Evolutionary conservation across 805 yeast species (phyloP).

Genomic region (Cyberlindnera sargentensis): DNA sequence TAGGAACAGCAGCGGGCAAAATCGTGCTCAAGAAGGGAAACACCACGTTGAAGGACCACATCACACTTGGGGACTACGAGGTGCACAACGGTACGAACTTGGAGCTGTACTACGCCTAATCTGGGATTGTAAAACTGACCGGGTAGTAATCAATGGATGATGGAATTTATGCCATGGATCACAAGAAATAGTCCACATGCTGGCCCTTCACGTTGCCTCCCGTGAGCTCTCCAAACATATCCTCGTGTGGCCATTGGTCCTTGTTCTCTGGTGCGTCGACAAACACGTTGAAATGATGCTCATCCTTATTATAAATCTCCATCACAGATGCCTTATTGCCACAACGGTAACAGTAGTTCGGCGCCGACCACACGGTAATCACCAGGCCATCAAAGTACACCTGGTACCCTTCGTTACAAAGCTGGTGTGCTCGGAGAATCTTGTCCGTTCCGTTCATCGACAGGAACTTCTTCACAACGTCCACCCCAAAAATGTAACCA

Average conservation of each 20-base stretch:
- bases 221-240: constrained; percentile 13
- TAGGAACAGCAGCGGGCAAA: constrained; percentile 62
- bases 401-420: constrained; percentile 95
- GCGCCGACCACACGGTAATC: constrained; percentile 98
- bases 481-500: constrained; percentile 91
- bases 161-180: constrained; percentile 1
- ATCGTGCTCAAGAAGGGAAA: constrained; percentile 79
- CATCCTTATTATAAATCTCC: constrained; percentile 68
- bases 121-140: not conserved
- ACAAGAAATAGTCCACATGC: constrained; percentile 48
- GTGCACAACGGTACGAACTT: constrained; percentile 83
- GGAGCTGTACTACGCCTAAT: constrained; percentile 68
- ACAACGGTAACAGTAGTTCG: constrained; percentile 94
- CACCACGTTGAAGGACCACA: constrained; percentile 80
- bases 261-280: constrained; percentile 96
- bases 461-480: constrained; percentile 82
- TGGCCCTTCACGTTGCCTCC: constrained; percentile 19
- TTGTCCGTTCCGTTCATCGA: constrained; percentile 71
- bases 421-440: constrained; percentile 89
- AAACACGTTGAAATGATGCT: constrained; percentile 78
- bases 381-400: constrained; percentile 85
- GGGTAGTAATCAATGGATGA: not conserved
- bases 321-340: constrained; percentile 97
- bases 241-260: constrained; percentile 29
- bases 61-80: constrained; percentile 89